phyloP scores from a whole-genome alignment of 208 protist genomes.

The Endotrypanum monterogeii region DNA sequence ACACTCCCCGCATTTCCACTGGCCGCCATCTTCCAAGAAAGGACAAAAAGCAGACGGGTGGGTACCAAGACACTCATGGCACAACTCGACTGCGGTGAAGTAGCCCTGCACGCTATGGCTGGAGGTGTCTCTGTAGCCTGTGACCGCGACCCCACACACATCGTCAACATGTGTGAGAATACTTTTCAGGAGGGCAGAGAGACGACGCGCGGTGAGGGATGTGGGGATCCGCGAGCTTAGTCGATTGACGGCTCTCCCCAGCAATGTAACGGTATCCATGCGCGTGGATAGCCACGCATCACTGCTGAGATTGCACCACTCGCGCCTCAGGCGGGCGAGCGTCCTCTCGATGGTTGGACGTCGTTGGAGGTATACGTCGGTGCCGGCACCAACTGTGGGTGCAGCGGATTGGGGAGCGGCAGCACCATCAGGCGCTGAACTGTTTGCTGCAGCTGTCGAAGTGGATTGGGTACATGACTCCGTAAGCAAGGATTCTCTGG shows the following conservation, averaged over 20 bases:
- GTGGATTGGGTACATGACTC: background rate
- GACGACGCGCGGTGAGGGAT: slow-evolving; percentile 37
- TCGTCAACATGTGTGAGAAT: slow-evolving; percentile 50
- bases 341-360: slow-evolving; percentile 21
- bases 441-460: background rate
- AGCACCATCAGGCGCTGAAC: background rate
- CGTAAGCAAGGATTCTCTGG: slow-evolving; percentile 5
- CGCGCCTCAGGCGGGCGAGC: slow-evolving; percentile 10
- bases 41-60: slow-evolving; percentile 63
- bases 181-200: slow-evolving; percentile 49
- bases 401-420: background rate
- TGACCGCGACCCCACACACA: slow-evolving; percentile 31
- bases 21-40: slow-evolving; percentile 18
- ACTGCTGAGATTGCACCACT: slow-evolving; percentile 13
- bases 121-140: slow-evolving; percentile 22
- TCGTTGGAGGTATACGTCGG: slow-evolving; percentile 5
- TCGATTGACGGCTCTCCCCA: slow-evolving; percentile 16
- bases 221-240: slow-evolving; percentile 19
- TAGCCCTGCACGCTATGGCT: slow-evolving; percentile 16
- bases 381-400: background rate
- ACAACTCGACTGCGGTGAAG: slow-evolving; percentile 37
- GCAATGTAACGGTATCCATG: slow-evolving; percentile 17
- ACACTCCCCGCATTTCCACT: slow-evolving; percentile 70
- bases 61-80: slow-evolving; percentile 67
- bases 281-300: slow-evolving; percentile 19